These are phyloP conservation scores for Aureobasidium sp. DNA, from an alignment of 2,329 filamentous ascomycete genomes.

Conservation along the genomic window DNA sequence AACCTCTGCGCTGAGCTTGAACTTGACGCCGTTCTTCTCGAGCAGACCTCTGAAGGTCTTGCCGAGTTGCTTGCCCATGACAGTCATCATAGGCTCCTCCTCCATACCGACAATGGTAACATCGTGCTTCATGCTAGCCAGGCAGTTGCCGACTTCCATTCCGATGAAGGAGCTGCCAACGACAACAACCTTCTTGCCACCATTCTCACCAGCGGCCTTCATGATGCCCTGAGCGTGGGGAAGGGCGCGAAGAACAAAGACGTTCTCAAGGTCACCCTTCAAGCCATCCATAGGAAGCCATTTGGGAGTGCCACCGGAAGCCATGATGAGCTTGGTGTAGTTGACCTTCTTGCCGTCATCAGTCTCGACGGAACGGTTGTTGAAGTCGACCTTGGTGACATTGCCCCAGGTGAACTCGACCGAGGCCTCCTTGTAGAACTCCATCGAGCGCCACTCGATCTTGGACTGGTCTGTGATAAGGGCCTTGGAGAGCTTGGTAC, in stretches of 20 bases:
- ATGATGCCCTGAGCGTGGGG: slow-evolving; percentile 71
- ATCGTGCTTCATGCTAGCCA: slow-evolving; percentile 67
- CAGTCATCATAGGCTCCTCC: slow-evolving; percentile 69
- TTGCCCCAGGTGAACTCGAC: slow-evolving; percentile 47
- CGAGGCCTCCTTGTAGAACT: slow-evolving; percentile 62
- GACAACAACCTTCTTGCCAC: slow-evolving; percentile 85
- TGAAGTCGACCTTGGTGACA: slow-evolving; percentile 71
- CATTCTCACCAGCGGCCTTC: slow-evolving; percentile 64
- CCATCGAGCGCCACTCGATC: slow-evolving; percentile 64
- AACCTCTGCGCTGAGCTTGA: slow-evolving; percentile 72
- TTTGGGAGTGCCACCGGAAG: slow-evolving; percentile 74
- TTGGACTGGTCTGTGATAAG: slow-evolving; percentile 74
- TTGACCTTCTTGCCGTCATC: slow-evolving; percentile 59
- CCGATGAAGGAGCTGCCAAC: slow-evolving; percentile 94
- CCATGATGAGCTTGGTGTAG: slow-evolving; percentile 85
- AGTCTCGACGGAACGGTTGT: slow-evolving; percentile 63
- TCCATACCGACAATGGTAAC: slow-evolving; percentile 89
- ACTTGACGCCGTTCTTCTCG: slow-evolving; percentile 82
- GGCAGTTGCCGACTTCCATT: slow-evolving; percentile 84
- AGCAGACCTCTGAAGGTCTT: slow-evolving; percentile 69
- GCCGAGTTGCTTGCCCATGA: slow-evolving; percentile 77
- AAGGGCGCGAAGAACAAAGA: slow-evolving; percentile 76
- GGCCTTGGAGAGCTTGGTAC: slow-evolving; percentile 92
- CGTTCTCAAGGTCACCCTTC: slow-evolving; percentile 69
- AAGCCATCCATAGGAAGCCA: slow-evolving; percentile 75